Percentiles rank a stretch among this genome's conserved stretches.
Conservation (phyloP, 2,329 filamentous ascomycete species). For the Macrophomina pseudophaseolina region DNA sequence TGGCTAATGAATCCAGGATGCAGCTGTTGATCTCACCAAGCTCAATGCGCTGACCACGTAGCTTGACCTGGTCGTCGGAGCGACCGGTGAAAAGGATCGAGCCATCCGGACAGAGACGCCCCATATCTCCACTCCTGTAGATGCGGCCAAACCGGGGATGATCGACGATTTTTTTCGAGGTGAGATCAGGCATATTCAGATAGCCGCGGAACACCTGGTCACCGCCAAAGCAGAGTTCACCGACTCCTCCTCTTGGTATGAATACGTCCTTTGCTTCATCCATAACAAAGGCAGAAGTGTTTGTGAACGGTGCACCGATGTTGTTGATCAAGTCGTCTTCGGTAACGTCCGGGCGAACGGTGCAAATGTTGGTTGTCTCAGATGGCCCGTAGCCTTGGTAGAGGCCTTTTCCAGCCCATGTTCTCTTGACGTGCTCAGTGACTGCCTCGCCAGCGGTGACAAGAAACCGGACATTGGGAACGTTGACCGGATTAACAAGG, state of each 20-base stretch:
- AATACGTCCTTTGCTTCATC: constrained; percentile 43
- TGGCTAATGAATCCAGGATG: constrained; percentile 58
- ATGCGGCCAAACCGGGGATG: constrained; percentile 73
- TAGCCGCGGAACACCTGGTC: constrained; percentile 79
- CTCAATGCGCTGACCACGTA: constrained; percentile 81
- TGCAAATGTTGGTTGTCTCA: constrained; percentile 88
- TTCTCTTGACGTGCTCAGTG: constrained; percentile 70
- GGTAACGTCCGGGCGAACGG: constrained; percentile 67
- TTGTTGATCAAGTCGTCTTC: constrained; percentile 68
- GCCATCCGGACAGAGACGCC: constrained; percentile 77
- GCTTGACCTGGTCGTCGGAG: constrained; percentile 79
- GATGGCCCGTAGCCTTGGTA: constrained; percentile 86
- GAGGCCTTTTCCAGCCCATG: constrained; percentile 70
- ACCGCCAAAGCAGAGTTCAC: constrained; percentile 87
- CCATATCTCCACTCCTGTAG: constrained; percentile 83
- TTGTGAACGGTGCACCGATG: constrained; percentile 75
- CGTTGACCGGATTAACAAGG: constrained; percentile 69
- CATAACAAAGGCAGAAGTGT: constrained; percentile 76
- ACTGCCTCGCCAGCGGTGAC: constrained; percentile 83
- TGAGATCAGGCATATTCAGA: constrained; percentile 67
- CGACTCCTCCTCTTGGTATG: constrained; percentile 73
- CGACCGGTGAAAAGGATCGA: constrained; percentile 75
- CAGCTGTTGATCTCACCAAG: constrained; percentile 74
- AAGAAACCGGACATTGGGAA: constrained; percentile 74
- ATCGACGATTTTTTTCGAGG: constrained; percentile 68